Conservation (phyloP, 441 rosid species). For the Theobroma grandiflorum region DNA sequence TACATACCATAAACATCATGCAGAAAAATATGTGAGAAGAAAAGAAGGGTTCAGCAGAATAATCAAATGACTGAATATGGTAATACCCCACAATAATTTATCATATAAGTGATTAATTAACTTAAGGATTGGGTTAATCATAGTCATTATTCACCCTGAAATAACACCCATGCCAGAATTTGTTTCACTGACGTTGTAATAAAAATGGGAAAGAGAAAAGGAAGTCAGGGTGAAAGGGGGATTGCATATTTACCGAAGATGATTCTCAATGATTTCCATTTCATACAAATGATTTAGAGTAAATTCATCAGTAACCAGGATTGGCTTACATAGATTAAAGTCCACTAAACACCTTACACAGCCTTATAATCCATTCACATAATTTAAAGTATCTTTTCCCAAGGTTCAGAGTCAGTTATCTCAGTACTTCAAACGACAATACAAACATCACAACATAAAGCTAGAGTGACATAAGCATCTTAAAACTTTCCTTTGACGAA, state of each 20-base stretch:
- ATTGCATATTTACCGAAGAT: neutral
- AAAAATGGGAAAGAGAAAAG: neutral
- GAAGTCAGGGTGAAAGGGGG: neutral
- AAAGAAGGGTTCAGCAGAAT: neutral
- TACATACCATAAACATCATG: neutral
- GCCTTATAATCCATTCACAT: neutral
- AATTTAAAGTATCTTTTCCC: neutral
- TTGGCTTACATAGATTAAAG: neutral
- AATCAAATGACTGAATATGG: neutral
- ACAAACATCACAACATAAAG: neutral
- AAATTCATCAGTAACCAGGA: neutral
- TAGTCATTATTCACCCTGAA: slow-evolving; percentile 10
- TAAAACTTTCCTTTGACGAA: neutral
- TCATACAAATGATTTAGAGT: neutral
- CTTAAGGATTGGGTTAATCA: neutral
- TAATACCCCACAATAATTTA: neutral
- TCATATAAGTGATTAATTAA: neutral
- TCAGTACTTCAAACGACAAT: neutral
- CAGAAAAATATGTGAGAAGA: neutral
- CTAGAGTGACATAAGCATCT: slow-evolving; percentile 1
- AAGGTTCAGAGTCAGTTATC: neutral
- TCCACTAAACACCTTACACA: neutral
- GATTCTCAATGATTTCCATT: slow-evolving; percentile 1
- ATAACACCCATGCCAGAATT: neutral
- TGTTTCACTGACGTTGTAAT: neutral